phyloP scores from a whole-genome alignment of 108 stramenopile species.

The Skeletonema marinoi region DNA sequence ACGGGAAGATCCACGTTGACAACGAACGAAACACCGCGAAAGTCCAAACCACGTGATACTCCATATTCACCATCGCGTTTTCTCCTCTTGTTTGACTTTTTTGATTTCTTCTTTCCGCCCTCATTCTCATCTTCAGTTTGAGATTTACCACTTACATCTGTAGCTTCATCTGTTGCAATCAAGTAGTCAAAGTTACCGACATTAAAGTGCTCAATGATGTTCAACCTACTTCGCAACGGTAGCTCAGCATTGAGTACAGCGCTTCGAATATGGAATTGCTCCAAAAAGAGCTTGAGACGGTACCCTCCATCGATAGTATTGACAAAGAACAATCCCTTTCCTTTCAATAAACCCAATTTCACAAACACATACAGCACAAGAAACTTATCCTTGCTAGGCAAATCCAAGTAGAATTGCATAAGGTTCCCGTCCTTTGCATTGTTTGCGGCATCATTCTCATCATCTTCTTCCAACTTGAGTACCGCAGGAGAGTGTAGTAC shows the following conservation, averaged over 20 bases:
- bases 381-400: constrained; percentile 87
- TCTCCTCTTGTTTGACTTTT: constrained; percentile 46
- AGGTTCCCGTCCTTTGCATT: constrained; percentile 61
- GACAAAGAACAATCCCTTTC: constrained; percentile 97
- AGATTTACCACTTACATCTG: constrained; percentile 44
- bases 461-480: constrained; percentile 91
- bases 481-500: constrained; percentile 94
- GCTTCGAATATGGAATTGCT: constrained; percentile 95
- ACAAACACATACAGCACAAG: constrained; percentile 69
- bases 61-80: constrained; percentile 88
- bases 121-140: constrained; percentile 43
- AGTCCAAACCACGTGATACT: constrained; percentile 95
- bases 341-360: constrained; percentile 92
- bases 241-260: constrained; percentile 97
- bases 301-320: constrained; percentile 93
- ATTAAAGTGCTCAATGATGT: constrained; percentile 97
- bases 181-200: constrained; percentile 98
- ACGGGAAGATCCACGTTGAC: constrained; percentile 97
- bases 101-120: constrained; percentile 40
- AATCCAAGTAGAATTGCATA: constrained; percentile 88
- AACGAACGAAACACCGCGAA: constrained; percentile 94
- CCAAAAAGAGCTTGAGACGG: constrained; percentile 95
- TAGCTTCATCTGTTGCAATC: constrained; percentile 94
- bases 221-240: constrained; percentile 90
- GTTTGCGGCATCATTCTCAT: constrained; percentile 35